Base-by-base conservation (phyloP, 1,284 basidiomycete species). In the Sanghuangporus sanghuang region DNA sequence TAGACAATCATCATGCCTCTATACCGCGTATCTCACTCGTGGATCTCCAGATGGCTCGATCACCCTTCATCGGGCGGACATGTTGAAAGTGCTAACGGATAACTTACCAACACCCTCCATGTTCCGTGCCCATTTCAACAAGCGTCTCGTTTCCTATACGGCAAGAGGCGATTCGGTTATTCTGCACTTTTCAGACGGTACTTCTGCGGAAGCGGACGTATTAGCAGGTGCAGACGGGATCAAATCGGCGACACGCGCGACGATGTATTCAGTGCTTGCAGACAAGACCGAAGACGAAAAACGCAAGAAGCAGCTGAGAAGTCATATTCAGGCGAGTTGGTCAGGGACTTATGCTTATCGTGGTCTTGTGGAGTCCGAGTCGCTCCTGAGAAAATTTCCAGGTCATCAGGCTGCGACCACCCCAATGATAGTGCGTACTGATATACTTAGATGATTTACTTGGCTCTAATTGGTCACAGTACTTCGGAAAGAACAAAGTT, bases 191-290 rank as follows among this genome's bases (percentile, higher is more conserved):
- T 64, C 72, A 1, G 75, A 79, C 63, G 75, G 75, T 9, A 69
- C 74, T 18, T 72, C 68, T 18, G 71, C 74, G 3, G 68, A 69
- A 49, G 76, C 78, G 39, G 78, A 81, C 63, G 55, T 81, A 9
- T 72, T 81, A n/a, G 68, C 80, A 48, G 80, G 79, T 2, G 76
- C 77, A 16, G 79, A 81, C 66, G 80, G 79, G 8, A 75, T 81
- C 53, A 77, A 76, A 63, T 79, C 78, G 1, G 66, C 69, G 16
- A 73, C 74, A 23, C 74, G 79, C 14, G 64, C 66, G 14, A 71
- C 73, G 60, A 74, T 78, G 74, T 74, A 76, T 65, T 67, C 66
- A 14, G 66, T 68, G 52, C 63, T 69, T 62, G 69, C 71, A 40
- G 46, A 67, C 53, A 58, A 54, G 18, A n/a, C 44, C 59, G 32